A percentile compares a stretch with the other conserved stretches of the same genome.
Evolutionary conservation across 2,329 filamentous ascomycete species (phyloP).

Genomic region (Cladophialophora bantiana): DNA sequence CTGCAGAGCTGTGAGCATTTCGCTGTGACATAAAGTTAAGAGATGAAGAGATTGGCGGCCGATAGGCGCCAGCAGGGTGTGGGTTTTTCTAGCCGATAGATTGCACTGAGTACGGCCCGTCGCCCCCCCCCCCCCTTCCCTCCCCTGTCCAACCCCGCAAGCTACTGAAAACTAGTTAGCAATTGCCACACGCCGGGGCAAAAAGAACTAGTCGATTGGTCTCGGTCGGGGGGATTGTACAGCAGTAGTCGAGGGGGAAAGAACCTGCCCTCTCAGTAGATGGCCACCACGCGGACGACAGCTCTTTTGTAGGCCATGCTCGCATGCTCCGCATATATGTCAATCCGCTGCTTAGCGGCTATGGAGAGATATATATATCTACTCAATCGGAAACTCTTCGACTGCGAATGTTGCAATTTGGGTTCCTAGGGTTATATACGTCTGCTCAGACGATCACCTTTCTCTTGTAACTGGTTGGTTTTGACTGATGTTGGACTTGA

Average conservation of each 20-base stretch:
- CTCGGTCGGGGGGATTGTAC: no score
- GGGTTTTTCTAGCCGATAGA: no score
- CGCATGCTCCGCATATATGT: no score
- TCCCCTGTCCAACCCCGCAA: constrained; percentile 1
- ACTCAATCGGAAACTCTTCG: no score
- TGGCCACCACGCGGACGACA: no score
- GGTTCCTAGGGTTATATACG: not conserved
- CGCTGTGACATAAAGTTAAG: not conserved
- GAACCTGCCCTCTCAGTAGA: no score
- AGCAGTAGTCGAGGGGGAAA: not conserved
- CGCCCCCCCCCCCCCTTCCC: not conserved
- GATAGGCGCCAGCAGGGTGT: no score
- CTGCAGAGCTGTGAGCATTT: not conserved
- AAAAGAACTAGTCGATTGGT: no score
- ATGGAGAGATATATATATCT: not conserved
- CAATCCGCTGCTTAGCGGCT: no score
- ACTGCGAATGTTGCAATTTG: not conserved
- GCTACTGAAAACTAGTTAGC: not conserved
- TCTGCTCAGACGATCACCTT: not conserved
- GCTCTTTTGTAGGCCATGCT: no score
- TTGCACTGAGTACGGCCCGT: no score
- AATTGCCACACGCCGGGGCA: not conserved
- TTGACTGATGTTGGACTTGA: not conserved
- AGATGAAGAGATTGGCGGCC: not conserved
- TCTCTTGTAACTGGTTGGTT: not conserved